These are phyloP conservation scores for Beauveria sp. DNA, from an alignment of 2,329 filamentous ascomycete genomes.

Conservation along the genomic window DNA sequence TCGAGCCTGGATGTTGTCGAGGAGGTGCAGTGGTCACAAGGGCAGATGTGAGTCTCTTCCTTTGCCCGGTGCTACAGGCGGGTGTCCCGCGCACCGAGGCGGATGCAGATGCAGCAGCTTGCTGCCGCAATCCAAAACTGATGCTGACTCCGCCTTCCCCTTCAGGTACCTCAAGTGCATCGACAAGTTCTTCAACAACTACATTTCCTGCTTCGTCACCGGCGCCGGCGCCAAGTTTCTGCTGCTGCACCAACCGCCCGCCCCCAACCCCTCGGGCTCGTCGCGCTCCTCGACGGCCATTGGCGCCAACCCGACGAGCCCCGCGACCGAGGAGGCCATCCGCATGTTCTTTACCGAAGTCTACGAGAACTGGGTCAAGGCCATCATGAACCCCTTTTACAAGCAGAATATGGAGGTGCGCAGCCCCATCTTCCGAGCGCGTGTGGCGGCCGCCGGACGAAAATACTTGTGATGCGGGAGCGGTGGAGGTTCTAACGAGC, in stretches of 20 bases:
- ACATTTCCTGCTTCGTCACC: constrained; percentile 91
- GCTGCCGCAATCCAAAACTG: neutral
- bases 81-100: no score
- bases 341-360: constrained; percentile 91
- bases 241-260: constrained; percentile 75
- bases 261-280: constrained; percentile 29
- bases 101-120: neutral
- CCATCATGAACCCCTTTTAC: constrained; percentile 96
- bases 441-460: constrained; percentile 80
- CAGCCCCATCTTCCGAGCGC: constrained; percentile 76
- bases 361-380: constrained; percentile 95
- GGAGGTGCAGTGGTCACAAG: constrained; percentile 87
- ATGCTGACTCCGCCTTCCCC: neutral
- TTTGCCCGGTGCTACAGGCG: neutral
- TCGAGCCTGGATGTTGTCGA: constrained; percentile 91
- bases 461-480: constrained; percentile 65
- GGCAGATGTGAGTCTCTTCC: constrained; percentile 59
- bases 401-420: constrained; percentile 73
- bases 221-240: constrained; percentile 90
- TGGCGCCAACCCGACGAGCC: constrained; percentile 75
- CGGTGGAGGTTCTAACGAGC: no score
- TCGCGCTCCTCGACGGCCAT: constrained; percentile 60
- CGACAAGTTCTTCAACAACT: constrained; percentile 93
- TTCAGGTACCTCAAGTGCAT: constrained; percentile 88
- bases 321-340: constrained; percentile 91